These are phyloP conservation scores for Corynespora cassiicola DNA, from an alignment of 2,329 filamentous ascomycete species.

Conservation along the genomic window DNA sequence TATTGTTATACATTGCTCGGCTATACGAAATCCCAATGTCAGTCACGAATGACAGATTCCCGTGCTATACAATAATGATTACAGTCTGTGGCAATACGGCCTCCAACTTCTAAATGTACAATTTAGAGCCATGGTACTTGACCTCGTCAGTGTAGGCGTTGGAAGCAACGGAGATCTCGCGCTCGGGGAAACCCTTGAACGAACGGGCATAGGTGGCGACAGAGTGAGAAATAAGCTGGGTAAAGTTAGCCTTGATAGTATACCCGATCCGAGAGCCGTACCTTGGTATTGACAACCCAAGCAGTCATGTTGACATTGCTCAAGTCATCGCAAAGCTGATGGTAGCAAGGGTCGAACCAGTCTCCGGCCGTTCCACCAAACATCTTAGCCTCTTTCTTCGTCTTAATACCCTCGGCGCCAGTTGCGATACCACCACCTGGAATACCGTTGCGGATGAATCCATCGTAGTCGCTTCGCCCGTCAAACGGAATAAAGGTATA, in stretches of 20 bases:
- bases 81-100: too few relatives aligned
- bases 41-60: too few relatives aligned
- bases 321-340: constrained; percentile 47
- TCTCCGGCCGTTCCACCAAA: constrained; percentile 49
- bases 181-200: constrained; percentile 43
- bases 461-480: constrained; percentile 50
- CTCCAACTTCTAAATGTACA: constrained; percentile 31
- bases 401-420: constrained; percentile 51
- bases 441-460: constrained; percentile 49
- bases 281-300: constrained; percentile 48
- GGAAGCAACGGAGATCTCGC: constrained; percentile 22
- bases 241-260: constrained; percentile 5
- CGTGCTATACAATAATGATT: too few relatives aligned
- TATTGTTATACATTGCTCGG: too few relatives aligned
- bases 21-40: too few relatives aligned
- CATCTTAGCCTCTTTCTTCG: constrained; percentile 39
- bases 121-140: constrained; percentile 43
- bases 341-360: constrained; percentile 49
- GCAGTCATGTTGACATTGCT: constrained; percentile 47
- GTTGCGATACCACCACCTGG: constrained; percentile 50
- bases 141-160: constrained; percentile 24
- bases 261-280: constrained; percentile 8
- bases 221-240: constrained; percentile 44
- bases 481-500: constrained; percentile 49
- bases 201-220: constrained; percentile 44